These are phyloP conservation scores for Fusarium protoensiforme DNA, from an alignment of 2,329 filamentous ascomycete genomes.

Conservation along the genomic window DNA sequence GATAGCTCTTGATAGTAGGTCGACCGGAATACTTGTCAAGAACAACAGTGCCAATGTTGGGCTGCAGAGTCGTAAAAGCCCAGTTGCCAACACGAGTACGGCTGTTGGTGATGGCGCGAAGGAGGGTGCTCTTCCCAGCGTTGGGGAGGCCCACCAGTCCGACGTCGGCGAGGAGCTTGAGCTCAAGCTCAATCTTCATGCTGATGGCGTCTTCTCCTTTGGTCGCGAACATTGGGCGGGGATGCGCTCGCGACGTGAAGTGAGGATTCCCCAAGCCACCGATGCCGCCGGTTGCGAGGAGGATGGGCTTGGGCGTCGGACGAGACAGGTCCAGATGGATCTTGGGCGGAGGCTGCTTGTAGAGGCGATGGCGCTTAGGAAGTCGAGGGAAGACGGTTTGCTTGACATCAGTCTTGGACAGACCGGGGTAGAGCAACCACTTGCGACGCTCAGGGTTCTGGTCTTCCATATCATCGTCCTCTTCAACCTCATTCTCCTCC, in stretches of 20 bases:
- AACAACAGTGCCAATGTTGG: conserved; percentile 95
- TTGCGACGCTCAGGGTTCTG: conserved; percentile 70
- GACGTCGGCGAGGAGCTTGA: conserved; percentile 95
- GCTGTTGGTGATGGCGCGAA: conserved; percentile 88
- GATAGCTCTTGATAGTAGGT: conserved; percentile 61
- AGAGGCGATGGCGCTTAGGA: conserved; percentile 62
- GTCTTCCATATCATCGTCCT: conserved; percentile 54
- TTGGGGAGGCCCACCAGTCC: conserved; percentile 95
- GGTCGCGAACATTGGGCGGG: conserved; percentile 87
- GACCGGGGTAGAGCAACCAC: conserved; percentile 88
- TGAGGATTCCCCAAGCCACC: conserved; percentile 95
- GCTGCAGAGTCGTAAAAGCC: conserved; percentile 96
- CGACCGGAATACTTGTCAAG: conserved; percentile 87
- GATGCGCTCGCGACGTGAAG: conserved; percentile 81
- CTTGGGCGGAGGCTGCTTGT: conserved; percentile 77
- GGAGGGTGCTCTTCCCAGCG: conserved; percentile 92
- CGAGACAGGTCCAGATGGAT: conserved; percentile 78
- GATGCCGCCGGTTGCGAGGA: conserved; percentile 87
- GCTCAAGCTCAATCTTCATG: conserved; percentile 85
- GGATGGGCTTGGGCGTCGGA: conserved; percentile 83
- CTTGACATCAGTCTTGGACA: conserved; percentile 75
- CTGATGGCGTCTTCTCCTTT: conserved; percentile 83
- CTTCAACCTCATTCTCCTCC: conserved; percentile 30
- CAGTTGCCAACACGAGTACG: conserved; percentile 91
- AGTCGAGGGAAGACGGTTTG: conserved; percentile 62